A percentile compares a stretch with the other conserved stretches of the same genome.
Conservation (phyloP, 139 green algal species). For the Dunaliella primolecta region DNA sequence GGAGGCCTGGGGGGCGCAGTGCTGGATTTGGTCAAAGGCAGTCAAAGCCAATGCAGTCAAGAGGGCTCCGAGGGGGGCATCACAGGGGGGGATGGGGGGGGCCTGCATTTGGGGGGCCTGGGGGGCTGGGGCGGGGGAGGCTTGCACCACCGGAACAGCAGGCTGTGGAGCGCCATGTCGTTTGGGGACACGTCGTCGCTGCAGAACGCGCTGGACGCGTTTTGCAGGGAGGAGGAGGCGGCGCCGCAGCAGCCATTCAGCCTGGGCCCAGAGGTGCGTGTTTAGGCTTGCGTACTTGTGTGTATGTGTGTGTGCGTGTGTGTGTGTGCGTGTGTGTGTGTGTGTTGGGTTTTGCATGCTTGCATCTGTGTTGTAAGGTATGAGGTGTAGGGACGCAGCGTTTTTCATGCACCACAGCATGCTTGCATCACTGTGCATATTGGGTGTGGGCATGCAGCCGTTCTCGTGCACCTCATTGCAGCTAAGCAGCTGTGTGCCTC, state of each 20-base stretch:
- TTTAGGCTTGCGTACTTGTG: not conserved
- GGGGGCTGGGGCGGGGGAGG: not conserved
- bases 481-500: too few species aligned
- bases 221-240: constrained; percentile 42
- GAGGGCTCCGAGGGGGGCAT: not conserved
- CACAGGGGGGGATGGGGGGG: not conserved
- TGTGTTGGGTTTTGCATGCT: not conserved
- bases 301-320: not conserved
- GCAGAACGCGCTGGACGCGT: constrained; percentile 73
- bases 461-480: too few species aligned
- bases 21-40: not conserved
- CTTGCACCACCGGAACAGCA: constrained; percentile 20
- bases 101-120: not conserved
- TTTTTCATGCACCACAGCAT: too few species aligned
- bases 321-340: not conserved
- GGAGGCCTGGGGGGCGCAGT: not conserved
- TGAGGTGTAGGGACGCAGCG: too few species aligned
- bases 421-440: too few species aligned
- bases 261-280: not conserved
- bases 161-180: constrained; percentile 51
- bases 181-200: constrained; percentile 53
- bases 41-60: not conserved
- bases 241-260: not conserved
- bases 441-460: too few species aligned
- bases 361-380: not conserved